Percentiles rank a stretch among this genome's conserved stretches.
These are phyloP conservation scores for Fusarium bactridioides DNA, from an alignment of 2,329 filamentous ascomycete species.

Conservation along the genomic window DNA sequence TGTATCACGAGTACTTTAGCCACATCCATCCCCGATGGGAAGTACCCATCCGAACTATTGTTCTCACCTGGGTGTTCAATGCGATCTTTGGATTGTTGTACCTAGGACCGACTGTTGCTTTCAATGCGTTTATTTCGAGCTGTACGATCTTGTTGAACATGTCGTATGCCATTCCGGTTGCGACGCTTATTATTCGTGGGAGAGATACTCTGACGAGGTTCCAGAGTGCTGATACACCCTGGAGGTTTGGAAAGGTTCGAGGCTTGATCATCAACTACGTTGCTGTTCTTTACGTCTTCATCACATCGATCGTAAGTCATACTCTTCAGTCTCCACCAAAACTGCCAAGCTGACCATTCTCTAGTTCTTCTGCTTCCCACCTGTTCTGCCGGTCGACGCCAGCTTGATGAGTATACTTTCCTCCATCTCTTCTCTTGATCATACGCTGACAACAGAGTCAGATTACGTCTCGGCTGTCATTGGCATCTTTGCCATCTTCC, in stretches of 20 bases:
- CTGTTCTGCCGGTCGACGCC: constrained; percentile 19
- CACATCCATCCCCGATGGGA: constrained; percentile 27
- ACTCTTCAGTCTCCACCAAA: accelerated
- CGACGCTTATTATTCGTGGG: constrained; percentile 20
- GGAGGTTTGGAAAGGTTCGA: constrained; percentile 7
- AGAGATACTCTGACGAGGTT: not conserved
- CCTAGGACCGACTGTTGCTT: constrained; percentile 25
- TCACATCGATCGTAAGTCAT: constrained; percentile 25
- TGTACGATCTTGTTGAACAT: constrained; percentile 34
- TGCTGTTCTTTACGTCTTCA: constrained; percentile 28
- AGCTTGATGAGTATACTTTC: constrained; percentile 26
- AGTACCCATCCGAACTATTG: constrained; percentile 19
- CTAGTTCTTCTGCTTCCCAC: constrained; percentile 36
- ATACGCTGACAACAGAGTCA: not conserved
- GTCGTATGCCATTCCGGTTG: constrained; percentile 29
- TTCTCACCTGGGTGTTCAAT: constrained; percentile 26
- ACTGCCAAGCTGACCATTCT: not conserved
- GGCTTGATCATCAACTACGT: constrained; percentile 22
- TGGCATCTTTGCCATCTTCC: constrained; percentile 43
- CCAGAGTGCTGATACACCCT: constrained; percentile 7
- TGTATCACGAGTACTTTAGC: constrained; percentile 18
- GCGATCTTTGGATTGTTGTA: constrained; percentile 29
- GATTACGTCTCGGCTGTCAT: constrained; percentile 50
- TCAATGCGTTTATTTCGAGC: constrained; percentile 30
- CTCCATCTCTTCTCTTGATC: accelerated